Evolutionary conservation across 257 asterid genomes (phyloP).

Genomic region (Solanum lycopersicoides): DNA sequence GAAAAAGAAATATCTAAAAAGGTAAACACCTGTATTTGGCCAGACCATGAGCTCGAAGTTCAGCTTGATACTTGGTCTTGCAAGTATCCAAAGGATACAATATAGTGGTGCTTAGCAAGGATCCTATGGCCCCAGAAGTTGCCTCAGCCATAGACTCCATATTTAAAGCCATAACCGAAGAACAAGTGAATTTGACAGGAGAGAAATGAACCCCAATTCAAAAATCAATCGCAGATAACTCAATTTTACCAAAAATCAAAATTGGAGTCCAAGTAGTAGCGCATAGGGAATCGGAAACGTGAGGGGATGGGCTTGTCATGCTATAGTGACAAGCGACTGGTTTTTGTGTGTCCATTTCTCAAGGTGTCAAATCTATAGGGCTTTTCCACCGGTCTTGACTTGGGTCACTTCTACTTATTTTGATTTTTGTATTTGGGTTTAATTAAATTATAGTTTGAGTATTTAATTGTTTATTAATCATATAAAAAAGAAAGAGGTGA

Average conservation of each 20-base stretch:
- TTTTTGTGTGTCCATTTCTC: not conserved
- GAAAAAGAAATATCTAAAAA: not conserved
- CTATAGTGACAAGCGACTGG: not conserved
- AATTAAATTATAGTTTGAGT: no score
- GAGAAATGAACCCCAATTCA: not conserved
- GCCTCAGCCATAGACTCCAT: slow-evolving; percentile 87
- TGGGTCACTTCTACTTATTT: not conserved
- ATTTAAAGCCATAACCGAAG: slow-evolving; percentile 9
- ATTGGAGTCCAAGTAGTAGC: not conserved
- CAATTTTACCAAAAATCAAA: not conserved
- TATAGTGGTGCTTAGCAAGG: slow-evolving; percentile 81
- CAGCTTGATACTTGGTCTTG: slow-evolving; percentile 95
- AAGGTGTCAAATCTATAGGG: not conserved
- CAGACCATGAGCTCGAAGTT: slow-evolving; percentile 56
- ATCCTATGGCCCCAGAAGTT: slow-evolving; percentile 84
- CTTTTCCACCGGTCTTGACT: not conserved
- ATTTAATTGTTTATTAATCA: no score
- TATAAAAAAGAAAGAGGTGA: no score
- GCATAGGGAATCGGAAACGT: slow-evolving; percentile 9
- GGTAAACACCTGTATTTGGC: slow-evolving; percentile 57
- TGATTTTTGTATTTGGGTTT: not conserved
- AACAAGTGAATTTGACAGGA: not conserved
- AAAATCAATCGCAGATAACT: not conserved
- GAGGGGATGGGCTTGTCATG: not conserved
- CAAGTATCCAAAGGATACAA: slow-evolving; percentile 90